These are phyloP conservation scores for Komagataella pseudopastoris DNA, from an alignment of 805 yeast species.

Conservation along the genomic window DNA sequence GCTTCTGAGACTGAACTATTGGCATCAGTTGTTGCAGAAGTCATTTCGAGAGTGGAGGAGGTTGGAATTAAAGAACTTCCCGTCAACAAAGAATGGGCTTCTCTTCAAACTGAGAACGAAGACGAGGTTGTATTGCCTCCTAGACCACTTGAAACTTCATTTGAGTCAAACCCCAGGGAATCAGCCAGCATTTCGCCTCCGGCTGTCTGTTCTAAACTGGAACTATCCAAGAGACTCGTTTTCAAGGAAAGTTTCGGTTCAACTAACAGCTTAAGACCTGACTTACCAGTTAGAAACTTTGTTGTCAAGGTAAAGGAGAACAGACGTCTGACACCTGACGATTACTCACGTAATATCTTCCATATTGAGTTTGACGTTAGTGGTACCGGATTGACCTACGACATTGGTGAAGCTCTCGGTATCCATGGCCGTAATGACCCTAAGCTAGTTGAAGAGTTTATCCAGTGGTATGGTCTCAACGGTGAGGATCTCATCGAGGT, in stretches of 20 bases:
- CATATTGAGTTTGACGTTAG: slow-evolving; percentile 88
- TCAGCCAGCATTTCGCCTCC: slow-evolving; percentile 27
- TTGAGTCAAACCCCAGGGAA: slow-evolving; percentile 49
- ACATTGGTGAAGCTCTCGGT: slow-evolving; percentile 94
- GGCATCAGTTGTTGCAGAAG: slow-evolving; percentile 54
- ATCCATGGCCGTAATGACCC: slow-evolving; percentile 79
- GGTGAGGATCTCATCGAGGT: slow-evolving; percentile 57
- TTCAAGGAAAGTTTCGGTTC: slow-evolving; percentile 72
- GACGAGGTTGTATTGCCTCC: slow-evolving; percentile 22
- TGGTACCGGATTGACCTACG: slow-evolving; percentile 84
- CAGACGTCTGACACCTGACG: slow-evolving; percentile 79
- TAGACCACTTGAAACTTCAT: slow-evolving; percentile 51
- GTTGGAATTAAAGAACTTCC: slow-evolving; percentile 27
- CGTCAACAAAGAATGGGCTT: slow-evolving; percentile 16
- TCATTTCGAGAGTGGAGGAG: slow-evolving; percentile 43
- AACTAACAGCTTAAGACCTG: slow-evolving; percentile 65
- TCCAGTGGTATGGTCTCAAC: slow-evolving; percentile 57
- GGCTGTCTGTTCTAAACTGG: slow-evolving; percentile 21
- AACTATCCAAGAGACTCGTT: slow-evolving; percentile 54
- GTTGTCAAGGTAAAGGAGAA: slow-evolving; percentile 85
- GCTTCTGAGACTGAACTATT: slow-evolving; percentile 74
- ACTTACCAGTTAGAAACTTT: slow-evolving; percentile 71
- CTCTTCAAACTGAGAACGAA: slow-evolving; percentile 8
- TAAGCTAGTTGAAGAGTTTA: slow-evolving; percentile 52
- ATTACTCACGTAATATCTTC: slow-evolving; percentile 90